Evolutionary conservation across 768 basidiomycete species (phyloP).

Genomic region (Mycena latifolia): DNA sequence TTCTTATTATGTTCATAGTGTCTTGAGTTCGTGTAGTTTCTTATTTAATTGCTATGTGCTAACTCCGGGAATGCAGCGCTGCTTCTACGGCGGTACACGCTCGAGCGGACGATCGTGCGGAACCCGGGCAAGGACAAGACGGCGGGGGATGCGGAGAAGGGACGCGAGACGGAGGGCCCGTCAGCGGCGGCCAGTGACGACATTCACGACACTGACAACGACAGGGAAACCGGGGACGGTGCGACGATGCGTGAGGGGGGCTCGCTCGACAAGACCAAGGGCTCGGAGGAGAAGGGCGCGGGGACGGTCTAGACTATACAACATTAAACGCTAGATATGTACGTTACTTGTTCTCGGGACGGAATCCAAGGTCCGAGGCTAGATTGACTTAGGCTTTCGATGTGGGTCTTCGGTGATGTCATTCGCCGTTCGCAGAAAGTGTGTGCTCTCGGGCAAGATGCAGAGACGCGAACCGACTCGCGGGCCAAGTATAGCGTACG

Average conservation of each 20-base stretch:
- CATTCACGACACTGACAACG: constrained; percentile 35
- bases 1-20: neutral
- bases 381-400: too few relatives aligned
- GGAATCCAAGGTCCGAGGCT: too few relatives aligned
- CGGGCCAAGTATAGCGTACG: neutral
- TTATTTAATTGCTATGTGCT: neutral
- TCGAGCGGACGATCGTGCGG: constrained; percentile 63
- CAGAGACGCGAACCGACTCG: neutral
- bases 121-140: constrained; percentile 39
- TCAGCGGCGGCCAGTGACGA: constrained; percentile 31
- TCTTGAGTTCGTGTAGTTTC: constrained; percentile 46
- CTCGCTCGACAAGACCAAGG: neutral
- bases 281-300: neutral
- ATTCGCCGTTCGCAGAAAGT: too few relatives aligned
- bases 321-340: constrained; percentile 2
- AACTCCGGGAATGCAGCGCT: constrained; percentile 51
- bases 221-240: neutral
- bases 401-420: too few relatives aligned
- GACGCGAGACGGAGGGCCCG: constrained; percentile 19
- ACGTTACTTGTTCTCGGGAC: too few relatives aligned
- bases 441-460: too few relatives aligned
- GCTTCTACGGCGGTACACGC: constrained; percentile 70
- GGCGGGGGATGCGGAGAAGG: constrained; percentile 47
- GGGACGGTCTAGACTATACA: constrained; percentile 8
- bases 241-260: constrained; percentile 3